These are phyloP conservation scores for Akanthomyces lecanii DNA, from an alignment of 2,329 filamentous ascomycete genomes.

Conservation along the genomic window DNA sequence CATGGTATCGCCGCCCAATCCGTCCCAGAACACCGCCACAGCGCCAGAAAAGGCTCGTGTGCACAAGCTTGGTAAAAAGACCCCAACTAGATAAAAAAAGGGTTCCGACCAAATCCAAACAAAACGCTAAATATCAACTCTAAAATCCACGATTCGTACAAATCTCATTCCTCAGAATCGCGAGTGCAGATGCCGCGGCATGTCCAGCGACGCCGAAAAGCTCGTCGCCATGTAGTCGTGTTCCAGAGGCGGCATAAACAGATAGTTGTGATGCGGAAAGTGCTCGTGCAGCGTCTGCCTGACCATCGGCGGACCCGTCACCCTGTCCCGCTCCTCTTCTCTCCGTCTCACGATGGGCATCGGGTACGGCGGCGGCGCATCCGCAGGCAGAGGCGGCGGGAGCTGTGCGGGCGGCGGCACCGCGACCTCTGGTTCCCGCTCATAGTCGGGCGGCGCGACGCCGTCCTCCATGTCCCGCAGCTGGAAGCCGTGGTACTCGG, in stretches of 20 bases:
- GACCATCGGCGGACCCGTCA: neutral
- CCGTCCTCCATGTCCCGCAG: slow-evolving; percentile 5
- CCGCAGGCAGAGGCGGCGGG: neutral
- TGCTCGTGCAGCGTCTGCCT: neutral
- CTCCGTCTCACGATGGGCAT: neutral
- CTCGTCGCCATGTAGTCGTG: neutral
- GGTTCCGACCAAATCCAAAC: neutral
- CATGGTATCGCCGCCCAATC: neutral
- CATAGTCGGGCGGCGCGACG: slow-evolving; percentile 3
- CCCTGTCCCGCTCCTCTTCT: neutral
- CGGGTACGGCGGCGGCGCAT: slow-evolving; percentile 9
- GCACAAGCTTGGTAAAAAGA: neutral
- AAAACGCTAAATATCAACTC: neutral
- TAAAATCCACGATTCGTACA: neutral
- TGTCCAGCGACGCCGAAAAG: neutral
- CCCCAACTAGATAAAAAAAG: too few relatives aligned
- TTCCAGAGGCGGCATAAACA: slow-evolving; percentile 7
- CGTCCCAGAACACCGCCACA: neutral
- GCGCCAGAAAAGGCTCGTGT: neutral
- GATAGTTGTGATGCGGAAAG: neutral
- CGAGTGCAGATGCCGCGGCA: slow-evolving; percentile 5
- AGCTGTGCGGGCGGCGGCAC: slow-evolving; percentile 8
- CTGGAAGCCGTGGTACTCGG: slow-evolving; percentile 4
- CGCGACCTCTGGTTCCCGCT: neutral
- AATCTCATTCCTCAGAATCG: neutral